phyloP scores from a whole-genome alignment of 208 protist genomes.

The Leishmania mexicana region DNA sequence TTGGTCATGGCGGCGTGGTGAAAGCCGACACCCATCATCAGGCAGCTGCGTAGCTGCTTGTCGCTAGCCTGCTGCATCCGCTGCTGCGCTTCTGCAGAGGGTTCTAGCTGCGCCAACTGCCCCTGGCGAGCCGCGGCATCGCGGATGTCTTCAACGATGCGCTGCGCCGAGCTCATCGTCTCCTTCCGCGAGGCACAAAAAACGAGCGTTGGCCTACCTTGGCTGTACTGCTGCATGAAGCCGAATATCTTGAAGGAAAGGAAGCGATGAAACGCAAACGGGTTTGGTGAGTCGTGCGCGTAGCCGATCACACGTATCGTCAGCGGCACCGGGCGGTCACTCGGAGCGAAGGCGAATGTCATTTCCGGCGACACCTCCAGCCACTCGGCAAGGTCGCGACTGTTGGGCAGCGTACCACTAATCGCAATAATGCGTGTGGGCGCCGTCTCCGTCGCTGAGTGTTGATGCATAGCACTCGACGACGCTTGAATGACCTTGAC shows the following conservation, averaged over 20 bases:
- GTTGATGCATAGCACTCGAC: background rate
- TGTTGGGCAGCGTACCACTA: conserved; percentile 94
- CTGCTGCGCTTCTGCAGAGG: conserved; percentile 39
- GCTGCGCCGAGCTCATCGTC: conserved; percentile 61
- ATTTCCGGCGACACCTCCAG: conserved; percentile 55
- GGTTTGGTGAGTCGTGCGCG: conserved; percentile 67
- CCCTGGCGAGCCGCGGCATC: conserved; percentile 41
- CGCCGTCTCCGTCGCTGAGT: background rate
- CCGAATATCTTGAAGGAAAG: conserved; percentile 89
- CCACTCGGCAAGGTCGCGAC: conserved; percentile 90
- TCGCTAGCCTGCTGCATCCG: conserved; percentile 57
- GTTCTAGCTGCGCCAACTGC: conserved; percentile 31
- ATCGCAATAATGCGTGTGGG: conserved; percentile 84
- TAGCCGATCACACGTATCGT: conserved; percentile 75
- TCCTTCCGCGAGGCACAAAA: conserved; percentile 91
- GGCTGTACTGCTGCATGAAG: conserved; percentile 75
- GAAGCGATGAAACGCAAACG: conserved; percentile 91
- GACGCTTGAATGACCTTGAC: conserved; percentile 75
- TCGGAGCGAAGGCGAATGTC: conserved; percentile 65
- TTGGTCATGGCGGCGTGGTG: conserved; percentile 87
- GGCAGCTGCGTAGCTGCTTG: conserved; percentile 57
- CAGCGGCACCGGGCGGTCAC: conserved; percentile 85
- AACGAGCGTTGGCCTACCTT: conserved; percentile 82
- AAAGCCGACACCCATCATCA: conserved; percentile 82
- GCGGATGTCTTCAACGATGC: conserved; percentile 61